Percentiles rank a stretch among this genome's conserved stretches.
These are phyloP conservation scores for Pseudognaphalium luteoalbum DNA, from an alignment of 129 eudicot species.

Conservation along the genomic window DNA sequence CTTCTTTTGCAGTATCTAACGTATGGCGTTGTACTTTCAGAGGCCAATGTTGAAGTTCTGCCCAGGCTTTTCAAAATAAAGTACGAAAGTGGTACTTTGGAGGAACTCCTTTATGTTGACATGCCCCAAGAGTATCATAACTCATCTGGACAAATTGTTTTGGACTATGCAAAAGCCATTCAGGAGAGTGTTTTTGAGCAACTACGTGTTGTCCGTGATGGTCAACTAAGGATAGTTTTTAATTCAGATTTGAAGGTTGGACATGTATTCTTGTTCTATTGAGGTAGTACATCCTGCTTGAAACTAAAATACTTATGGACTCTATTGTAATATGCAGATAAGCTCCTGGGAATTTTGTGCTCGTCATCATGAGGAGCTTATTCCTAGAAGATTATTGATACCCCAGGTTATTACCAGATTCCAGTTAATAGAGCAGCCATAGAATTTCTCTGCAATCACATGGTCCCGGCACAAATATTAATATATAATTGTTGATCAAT, in stretches of 20 bases:
- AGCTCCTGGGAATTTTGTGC: slow-evolving; percentile 98
- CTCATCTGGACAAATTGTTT: slow-evolving; percentile 82
- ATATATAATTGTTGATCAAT: not conserved
- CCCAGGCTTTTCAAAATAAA: slow-evolving; percentile 89
- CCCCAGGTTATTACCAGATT: slow-evolving; percentile 59
- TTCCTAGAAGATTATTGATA: slow-evolving; percentile 73
- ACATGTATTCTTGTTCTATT: not conserved
- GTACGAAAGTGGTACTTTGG: slow-evolving; percentile 88
- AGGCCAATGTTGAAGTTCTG: slow-evolving; percentile 87
- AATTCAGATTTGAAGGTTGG: slow-evolving; percentile 76
- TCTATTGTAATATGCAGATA: slow-evolving; percentile 42
- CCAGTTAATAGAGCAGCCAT: not conserved
- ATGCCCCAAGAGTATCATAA: slow-evolving; percentile 55
- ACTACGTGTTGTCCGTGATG: slow-evolving; percentile 90
- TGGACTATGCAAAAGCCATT: slow-evolving; percentile 89
- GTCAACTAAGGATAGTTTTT: slow-evolving; percentile 77
- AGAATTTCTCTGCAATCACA: not conserved
- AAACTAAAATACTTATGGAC: not conserved
- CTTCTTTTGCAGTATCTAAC: slow-evolving; percentile 7
- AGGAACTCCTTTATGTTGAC: slow-evolving; percentile 85
- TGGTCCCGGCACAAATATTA: not conserved
- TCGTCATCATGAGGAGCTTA: slow-evolving; percentile 84
- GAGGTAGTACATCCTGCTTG: not conserved
- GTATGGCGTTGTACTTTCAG: slow-evolving; percentile 38
- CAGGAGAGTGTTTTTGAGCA: slow-evolving; percentile 95